Evolutionary conservation across 1,139 yeast genomes (phyloP), one percentile per base, ranked within the genome.

Genomic region (Hyphopichia burtonii): DNA sequence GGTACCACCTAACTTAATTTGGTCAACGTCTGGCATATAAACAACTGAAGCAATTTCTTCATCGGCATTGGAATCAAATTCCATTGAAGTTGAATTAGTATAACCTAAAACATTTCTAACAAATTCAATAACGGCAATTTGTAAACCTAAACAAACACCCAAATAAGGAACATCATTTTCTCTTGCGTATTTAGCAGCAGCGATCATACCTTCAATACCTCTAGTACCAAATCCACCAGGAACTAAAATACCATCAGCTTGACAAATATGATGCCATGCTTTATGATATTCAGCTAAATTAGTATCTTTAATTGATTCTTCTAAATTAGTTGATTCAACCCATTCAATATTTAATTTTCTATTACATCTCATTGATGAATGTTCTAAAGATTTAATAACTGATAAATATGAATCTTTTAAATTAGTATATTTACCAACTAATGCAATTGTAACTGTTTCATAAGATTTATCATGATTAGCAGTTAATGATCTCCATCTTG

Each of bases 221-320:
- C 99, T 85, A 42, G 82, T 71, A 48, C 99, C 99, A 61, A 94
- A 94, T 2, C 99, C 99, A 59, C 99, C 99, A 34, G 99, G 99
- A 44, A 94, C 96, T 49, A 94, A 78, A 51, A 94, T 87, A 66
- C 99, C 99, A 65, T 94, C 96, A 19, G 99, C 96, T 57, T 87
- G 83, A 63, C 96, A 89, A 52, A 94, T 83, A 54, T 78, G 75
- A 58, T 89, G 94, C 99, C 99, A 94, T 43, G 98, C 96, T 62
- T 86, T 84, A 66, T 93, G 96, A 72, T 86, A 91, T 55, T 81
- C 80, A 44, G 85, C 81, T 68, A 90, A 86, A 56, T 83, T 80
- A 36, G 69, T 59, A 31, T 68, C 69, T 60, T 82, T 82, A 42
- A 83, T 72, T 48, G 79, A 83, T 41, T 83, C 83, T 68, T 91